Percentiles rank a stretch among this genome's conserved stretches.
phyloP scores from a whole-genome alignment of 2,329 filamentous ascomycete species.

The Cladosporium sphaerospermum region DNA sequence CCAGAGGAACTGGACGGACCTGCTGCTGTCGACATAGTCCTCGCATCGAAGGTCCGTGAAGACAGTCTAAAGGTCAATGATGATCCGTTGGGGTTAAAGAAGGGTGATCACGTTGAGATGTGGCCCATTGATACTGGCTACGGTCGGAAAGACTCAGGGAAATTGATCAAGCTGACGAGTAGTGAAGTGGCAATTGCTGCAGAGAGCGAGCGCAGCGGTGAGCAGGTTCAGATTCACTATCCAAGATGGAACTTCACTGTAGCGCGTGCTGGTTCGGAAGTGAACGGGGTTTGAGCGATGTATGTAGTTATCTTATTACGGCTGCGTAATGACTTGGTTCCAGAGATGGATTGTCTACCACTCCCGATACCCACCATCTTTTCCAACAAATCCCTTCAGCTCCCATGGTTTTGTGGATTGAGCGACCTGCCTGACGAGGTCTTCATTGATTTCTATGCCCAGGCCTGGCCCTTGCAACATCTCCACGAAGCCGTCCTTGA shows the following conservation, averaged over 20 bases:
- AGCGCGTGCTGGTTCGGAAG: background rate
- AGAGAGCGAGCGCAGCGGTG: constrained; percentile 5
- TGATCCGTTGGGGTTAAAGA: constrained; percentile 14
- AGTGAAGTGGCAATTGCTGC: constrained; percentile 14
- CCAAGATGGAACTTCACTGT: constrained; percentile 33
- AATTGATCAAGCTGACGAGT: constrained; percentile 14
- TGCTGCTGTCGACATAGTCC: constrained; percentile 12
- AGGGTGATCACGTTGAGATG: constrained; percentile 14
- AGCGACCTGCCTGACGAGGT: constrained; percentile 53
- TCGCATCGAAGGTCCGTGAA: constrained; percentile 1
- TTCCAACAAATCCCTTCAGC: constrained; percentile 59
- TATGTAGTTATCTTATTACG: background rate
- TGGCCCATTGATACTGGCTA: constrained; percentile 17
- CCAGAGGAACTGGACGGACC: constrained; percentile 16
- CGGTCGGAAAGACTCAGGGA: constrained; percentile 13
- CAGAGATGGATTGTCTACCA: constrained; percentile 43
- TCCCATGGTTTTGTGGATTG: constrained; percentile 57
- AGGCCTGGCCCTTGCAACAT: constrained; percentile 19
- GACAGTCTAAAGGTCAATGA: constrained; percentile 8
- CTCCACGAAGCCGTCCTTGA: constrained; percentile 20
- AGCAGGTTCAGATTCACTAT: constrained; percentile 26
- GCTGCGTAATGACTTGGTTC: background rate
- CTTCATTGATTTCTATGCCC: constrained; percentile 49
- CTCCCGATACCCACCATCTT: constrained; percentile 59
- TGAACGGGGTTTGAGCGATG: background rate